Evolutionary conservation across 306 rosid genomes (phyloP), one percentile per base, ranked within the genome.

Genomic region (Trichosanthes cucumerina): DNA sequence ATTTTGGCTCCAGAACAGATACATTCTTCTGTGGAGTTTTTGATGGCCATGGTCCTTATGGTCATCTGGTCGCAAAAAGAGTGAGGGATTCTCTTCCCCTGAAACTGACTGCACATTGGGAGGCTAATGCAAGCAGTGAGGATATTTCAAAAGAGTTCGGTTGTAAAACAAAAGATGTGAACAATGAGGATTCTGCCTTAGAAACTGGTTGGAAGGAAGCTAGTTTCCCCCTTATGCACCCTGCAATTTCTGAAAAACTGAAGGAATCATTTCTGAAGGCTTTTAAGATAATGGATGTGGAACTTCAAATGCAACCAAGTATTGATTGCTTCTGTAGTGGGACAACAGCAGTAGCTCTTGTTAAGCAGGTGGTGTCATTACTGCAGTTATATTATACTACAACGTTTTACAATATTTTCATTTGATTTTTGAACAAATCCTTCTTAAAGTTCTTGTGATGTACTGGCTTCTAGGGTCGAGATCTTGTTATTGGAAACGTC

Each of bases 21-120:
- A 84, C 98, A 33, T 52, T 82, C 71, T 93, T 93, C 84, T 93
- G 98, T 79, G 98, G 98, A 66, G 98, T 93, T 86, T 93, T 93
- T 59, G 98, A 93, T 82, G 98, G 98, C 39, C 98, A 93, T 13
- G 98, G 98, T 69, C 98, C 98, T 2, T 90, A 24, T 78, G 98
- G 98, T 69, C 98, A 93, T 83, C 84, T 93, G 97, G 98, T 92
- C 58, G 96, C 98, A 1, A 94, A 89, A 83, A 92, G 86, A 84
- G 98, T 94, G 91, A 90, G 98, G 85, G 98, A 94, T 87, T 87
- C 91, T 69, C 96, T 94, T 80, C 98, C 98, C 73, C 82, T 94
- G 78, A 92, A 86, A 70, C 90, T 94, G 88, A 92, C 89, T 80
- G 84, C 93, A 34, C 88, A 89, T 75, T 94, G 94, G 98, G 97